Evolutionary conservation across 2,329 filamentous ascomycete genomes (phyloP).

Genomic region (Aspergillus pseudoviridinutans): DNA sequence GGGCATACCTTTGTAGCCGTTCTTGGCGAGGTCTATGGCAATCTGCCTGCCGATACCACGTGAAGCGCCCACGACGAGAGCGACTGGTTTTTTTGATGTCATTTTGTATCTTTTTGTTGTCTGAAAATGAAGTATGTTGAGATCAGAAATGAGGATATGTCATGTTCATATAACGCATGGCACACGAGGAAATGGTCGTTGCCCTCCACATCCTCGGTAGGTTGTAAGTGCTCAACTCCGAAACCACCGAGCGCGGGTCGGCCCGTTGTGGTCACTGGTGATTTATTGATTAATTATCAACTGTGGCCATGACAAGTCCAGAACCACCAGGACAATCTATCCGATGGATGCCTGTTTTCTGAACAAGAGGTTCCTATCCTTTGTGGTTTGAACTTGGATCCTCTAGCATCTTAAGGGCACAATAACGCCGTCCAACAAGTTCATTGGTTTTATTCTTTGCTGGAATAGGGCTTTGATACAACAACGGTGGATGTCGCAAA

Average conservation of each 20-base stretch:
- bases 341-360: neutral
- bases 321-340: neutral
- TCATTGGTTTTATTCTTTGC: too few relatives aligned
- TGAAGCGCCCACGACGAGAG: slow-evolving; percentile 70
- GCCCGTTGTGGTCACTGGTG: slow-evolving; percentile 1
- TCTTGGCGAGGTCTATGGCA: slow-evolving; percentile 69
- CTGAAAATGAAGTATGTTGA: neutral
- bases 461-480: neutral
- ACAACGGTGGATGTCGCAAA: neutral
- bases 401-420: neutral
- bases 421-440: too few relatives aligned
- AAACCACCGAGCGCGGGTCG: slow-evolving; percentile 12
- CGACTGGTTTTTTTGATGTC: slow-evolving; percentile 45
- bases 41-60: slow-evolving; percentile 78
- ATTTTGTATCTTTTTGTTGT: slow-evolving; percentile 6
- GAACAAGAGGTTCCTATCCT: neutral
- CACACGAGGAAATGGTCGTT: neutral
- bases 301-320: neutral
- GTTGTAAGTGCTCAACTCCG: neutral
- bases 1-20: slow-evolving; percentile 64
- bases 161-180: neutral
- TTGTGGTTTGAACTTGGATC: neutral
- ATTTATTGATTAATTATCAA: neutral
- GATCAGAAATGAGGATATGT: neutral
- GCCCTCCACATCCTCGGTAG: slow-evolving; percentile 8